phyloP scores from a whole-genome alignment of 805 yeast species.

The Pichia sporocuriosa region DNA sequence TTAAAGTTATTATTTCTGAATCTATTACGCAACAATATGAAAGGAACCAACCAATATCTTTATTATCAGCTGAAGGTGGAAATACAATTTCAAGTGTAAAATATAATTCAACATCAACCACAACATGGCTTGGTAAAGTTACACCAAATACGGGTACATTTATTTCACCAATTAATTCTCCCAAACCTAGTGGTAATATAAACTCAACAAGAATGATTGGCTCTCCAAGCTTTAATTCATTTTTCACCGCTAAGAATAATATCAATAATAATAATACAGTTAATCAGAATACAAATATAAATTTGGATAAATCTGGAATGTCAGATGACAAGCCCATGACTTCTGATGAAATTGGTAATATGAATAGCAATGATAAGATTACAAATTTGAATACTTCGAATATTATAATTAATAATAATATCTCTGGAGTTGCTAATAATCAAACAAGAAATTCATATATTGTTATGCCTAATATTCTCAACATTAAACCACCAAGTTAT shows the following conservation, averaged over 20 bases:
- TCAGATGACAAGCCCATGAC: too few species aligned
- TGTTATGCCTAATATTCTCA: conserved; percentile 19
- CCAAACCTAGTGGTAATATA: conserved; percentile 1
- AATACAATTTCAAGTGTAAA: too few species aligned
- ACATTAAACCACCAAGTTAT: conserved; percentile 29
- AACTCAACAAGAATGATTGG: neutral
- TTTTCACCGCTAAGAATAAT: neutral
- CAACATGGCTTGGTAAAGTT: conserved; percentile 15
- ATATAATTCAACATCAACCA: too few species aligned
- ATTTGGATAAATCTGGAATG: too few species aligned
- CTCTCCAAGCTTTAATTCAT: too few species aligned
- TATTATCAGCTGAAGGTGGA: neutral
- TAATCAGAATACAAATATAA: too few species aligned
- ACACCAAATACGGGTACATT: conserved; percentile 19
- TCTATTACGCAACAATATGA: conserved; percentile 14
- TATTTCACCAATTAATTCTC: conserved; percentile 20
- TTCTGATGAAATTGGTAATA: neutral
- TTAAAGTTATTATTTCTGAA: conserved; percentile 36
- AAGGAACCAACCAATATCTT: conserved; percentile 3
- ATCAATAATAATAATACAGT: neutral
- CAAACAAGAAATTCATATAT: neutral
- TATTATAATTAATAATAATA: conserved; percentile 7
- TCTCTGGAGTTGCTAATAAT: neutral
- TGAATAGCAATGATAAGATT: neutral
- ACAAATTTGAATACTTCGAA: neutral